Percentiles rank a stretch among this genome's conserved stretches.
Evolutionary conservation across 371 early-diverging fungal species (phyloP).

Genomic region (Mucor piriformis): DNA sequence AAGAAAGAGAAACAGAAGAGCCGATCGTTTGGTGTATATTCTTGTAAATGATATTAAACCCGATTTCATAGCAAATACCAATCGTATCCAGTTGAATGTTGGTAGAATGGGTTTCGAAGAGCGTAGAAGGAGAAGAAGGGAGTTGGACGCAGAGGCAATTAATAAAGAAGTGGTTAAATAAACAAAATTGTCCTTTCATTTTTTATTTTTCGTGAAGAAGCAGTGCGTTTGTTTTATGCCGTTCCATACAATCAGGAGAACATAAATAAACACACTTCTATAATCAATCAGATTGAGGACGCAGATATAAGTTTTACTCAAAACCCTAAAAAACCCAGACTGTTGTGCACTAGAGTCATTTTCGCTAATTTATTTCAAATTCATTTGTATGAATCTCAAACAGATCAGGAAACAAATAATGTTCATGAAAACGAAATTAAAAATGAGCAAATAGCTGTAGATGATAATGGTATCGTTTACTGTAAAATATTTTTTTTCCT

Average conservation of each 20-base stretch:
- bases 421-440: background rate
- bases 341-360: conserved; percentile 11
- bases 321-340: conserved; percentile 17
- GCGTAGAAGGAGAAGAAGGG: too few relatives aligned
- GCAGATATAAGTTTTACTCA: conserved; percentile 18
- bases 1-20: background rate
- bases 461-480: too few relatives aligned
- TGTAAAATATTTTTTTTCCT: too few relatives aligned
- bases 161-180: too few relatives aligned
- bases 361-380: conserved; percentile 9
- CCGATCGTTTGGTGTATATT: background rate
- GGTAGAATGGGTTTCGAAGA: background rate
- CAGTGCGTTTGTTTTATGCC: conserved; percentile 10
- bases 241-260: conserved; percentile 12
- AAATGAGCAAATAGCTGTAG: background rate
- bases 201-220: conserved; percentile 11
- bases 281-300: conserved; percentile 15
- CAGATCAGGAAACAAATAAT: background rate
- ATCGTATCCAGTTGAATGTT: background rate
- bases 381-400: conserved; percentile 4
- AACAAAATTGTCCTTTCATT: too few relatives aligned
- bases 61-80: background rate
- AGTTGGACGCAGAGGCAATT: too few relatives aligned
- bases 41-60: background rate
- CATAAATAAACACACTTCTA: conserved; percentile 15